Percentiles rank a stretch among this genome's conserved stretches.
These are phyloP conservation scores for Cucumis cinereus DNA, from an alignment of 306 rosid species.

Conservation along the genomic window DNA sequence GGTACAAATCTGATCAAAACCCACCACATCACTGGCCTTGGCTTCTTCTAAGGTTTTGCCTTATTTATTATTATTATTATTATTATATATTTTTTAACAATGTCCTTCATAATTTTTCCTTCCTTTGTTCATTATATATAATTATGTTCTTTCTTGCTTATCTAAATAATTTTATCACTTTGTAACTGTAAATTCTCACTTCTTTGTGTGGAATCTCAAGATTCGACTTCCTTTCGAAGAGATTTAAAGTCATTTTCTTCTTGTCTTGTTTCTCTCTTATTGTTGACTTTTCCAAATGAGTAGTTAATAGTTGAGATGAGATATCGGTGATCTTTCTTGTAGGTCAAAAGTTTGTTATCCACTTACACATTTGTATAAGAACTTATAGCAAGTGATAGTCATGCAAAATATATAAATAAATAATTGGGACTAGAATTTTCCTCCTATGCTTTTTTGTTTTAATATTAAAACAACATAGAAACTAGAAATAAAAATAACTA, in stretches of 20 bases:
- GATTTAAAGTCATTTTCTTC: neutral
- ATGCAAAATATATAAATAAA: neutral
- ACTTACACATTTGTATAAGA: neutral
- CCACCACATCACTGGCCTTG: neutral
- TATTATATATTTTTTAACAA: neutral
- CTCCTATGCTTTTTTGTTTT: neutral
- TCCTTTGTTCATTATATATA: neutral
- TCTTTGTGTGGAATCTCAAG: neutral
- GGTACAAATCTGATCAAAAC: neutral
- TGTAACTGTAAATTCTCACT: constrained; percentile 15
- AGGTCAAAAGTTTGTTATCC: too few species aligned
- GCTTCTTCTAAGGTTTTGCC: neutral
- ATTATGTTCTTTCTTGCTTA: neutral
- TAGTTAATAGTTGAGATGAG: too few species aligned
- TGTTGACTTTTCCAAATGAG: neutral
- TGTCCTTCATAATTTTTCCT: neutral
- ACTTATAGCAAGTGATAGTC: neutral
- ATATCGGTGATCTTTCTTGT: too few species aligned
- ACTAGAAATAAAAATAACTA: neutral
- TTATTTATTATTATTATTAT: neutral
- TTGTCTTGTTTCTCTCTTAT: neutral
- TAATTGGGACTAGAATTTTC: neutral
- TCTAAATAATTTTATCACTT: constrained; percentile 5
- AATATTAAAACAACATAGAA: neutral
- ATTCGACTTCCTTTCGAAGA: neutral